Conservation (phyloP, 2,329 filamentous ascomycete species). For the Ophiocordyceps camponoti-leonardi region DNA sequence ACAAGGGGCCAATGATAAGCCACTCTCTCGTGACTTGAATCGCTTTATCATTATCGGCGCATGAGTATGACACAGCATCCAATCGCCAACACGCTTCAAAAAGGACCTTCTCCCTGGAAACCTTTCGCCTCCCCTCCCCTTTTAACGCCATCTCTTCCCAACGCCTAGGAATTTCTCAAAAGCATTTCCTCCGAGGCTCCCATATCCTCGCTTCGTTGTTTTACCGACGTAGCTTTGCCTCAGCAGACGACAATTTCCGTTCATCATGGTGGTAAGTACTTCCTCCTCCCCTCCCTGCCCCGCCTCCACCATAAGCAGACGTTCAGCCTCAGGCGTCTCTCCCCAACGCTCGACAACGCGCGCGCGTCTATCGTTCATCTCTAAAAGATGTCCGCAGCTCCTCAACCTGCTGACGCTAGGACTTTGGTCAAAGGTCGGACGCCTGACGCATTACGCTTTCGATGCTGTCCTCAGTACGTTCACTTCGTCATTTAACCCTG, state of each 20-base stretch:
- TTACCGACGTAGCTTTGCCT: background rate
- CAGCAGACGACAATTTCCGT: background rate
- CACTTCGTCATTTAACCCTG: background rate
- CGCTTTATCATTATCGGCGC: background rate
- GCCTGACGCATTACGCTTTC: slow-evolving; percentile 86
- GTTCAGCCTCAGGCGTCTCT: background rate
- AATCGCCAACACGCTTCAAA: too few species aligned
- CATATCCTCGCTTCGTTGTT: background rate
- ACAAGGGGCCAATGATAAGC: too few species aligned
- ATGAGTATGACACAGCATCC: background rate
- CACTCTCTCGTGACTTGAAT: background rate
- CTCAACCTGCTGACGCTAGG: slow-evolving; percentile 53
- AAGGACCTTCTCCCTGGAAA: background rate
- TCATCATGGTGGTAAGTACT: background rate
- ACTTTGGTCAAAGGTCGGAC: slow-evolving; percentile 67
- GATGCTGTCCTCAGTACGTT: slow-evolving; percentile 78
- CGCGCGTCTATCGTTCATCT: slow-evolving; percentile 1
- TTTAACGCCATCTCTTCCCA: too few species aligned
- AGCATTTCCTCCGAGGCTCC: background rate
- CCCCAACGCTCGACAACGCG: background rate
- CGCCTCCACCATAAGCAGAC: background rate
- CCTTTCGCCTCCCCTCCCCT: background rate
- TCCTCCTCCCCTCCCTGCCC: background rate
- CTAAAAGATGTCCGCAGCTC: slow-evolving; percentile 25
- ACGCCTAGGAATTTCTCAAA: background rate